Base-by-base conservation (phyloP, 331 rosid genomes). In the Arachis monticola region DNA sequence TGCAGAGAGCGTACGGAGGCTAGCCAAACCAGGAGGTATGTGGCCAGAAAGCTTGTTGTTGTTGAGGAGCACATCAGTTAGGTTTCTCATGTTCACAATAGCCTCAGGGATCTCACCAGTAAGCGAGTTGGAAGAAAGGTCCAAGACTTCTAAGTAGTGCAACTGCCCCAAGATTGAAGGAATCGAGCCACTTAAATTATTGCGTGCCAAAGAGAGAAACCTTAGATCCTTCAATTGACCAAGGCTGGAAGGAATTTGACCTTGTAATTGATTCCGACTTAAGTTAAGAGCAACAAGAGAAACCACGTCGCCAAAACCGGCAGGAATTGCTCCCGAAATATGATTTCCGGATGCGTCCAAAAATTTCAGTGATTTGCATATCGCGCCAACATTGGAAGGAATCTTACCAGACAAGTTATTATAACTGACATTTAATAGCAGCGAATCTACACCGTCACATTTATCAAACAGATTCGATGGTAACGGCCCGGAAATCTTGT, bases 1-100 rank as follows among this genome's bases (percentile, higher is more conserved):
- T 30, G 85, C 75, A 2, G 87, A 83, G 74, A 93, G 96, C 0
- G 87, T 79, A 14, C 86, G 65, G 69, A 87, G 69, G 82, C 88
- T 83, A 13, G 90, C 98, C 86, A 93, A 84, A 68, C 88, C 97
- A 27, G 86, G 64, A 52, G 98, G 98, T 72, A 93, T 87, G 76
- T 82, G 89, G 41, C 98, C 98, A 56, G 92, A 89, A 72, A 91
- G 92, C 38, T 84, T 85, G 80, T 91, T 93, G 74, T 84, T 88
- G 65, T 86, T 86, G 44, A 93, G 97, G 60, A 91, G 85, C 58
- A 93, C 90, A 81, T 74, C 82, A 4, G 83, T 82, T 73, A 93
- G 80, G 78, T 82, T 85, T 78, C 72, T 78, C 88, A 93, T 70
- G 81, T 84, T 80, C 10, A 71, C 91, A 79, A 93, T 74, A 60